A percentile compares a stretch with the other conserved stretches of the same genome.
phyloP scores from a whole-genome alignment of 2,329 filamentous ascomycete species.

The Calonectria naviculata region DNA sequence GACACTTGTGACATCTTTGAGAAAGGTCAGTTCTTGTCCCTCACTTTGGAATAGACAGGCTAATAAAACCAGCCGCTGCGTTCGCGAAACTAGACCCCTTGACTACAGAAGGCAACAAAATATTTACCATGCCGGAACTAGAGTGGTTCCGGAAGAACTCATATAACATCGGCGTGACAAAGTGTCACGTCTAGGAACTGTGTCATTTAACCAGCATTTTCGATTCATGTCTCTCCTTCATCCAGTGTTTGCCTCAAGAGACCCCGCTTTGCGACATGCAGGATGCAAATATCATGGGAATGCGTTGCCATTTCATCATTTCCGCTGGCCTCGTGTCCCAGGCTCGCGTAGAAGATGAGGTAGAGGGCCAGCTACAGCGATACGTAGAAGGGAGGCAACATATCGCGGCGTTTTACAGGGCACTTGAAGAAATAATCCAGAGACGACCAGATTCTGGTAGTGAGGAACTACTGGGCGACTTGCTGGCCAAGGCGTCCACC shows the following conservation, averaged over 20 bases:
- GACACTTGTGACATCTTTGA: slow-evolving; percentile 67
- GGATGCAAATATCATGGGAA: slow-evolving; percentile 67
- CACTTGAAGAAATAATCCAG: slow-evolving; percentile 63
- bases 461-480: slow-evolving; percentile 59
- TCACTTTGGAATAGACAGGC: not conserved
- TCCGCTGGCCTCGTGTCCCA: slow-evolving; percentile 62
- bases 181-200: slow-evolving; percentile 66
- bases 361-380: slow-evolving; percentile 64
- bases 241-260: slow-evolving; percentile 61
- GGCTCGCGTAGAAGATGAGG: slow-evolving; percentile 62
- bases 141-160: slow-evolving; percentile 87
- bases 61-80: slow-evolving; percentile 39
- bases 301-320: slow-evolving; percentile 79
- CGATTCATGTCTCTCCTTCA: slow-evolving; percentile 62
- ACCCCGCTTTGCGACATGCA: slow-evolving; percentile 51
- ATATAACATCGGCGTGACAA: slow-evolving; percentile 80
- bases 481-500: slow-evolving; percentile 71
- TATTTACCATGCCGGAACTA: slow-evolving; percentile 74
- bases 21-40: slow-evolving; percentile 46
- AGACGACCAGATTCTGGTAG: slow-evolving; percentile 52
- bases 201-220: slow-evolving; percentile 67
- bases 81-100: slow-evolving; percentile 47
- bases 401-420: slow-evolving; percentile 67
- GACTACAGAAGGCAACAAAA: slow-evolving; percentile 53
- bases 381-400: slow-evolving; percentile 73